Conservation (phyloP, 257 asterid species). For the Primulina tabacum region DNA sequence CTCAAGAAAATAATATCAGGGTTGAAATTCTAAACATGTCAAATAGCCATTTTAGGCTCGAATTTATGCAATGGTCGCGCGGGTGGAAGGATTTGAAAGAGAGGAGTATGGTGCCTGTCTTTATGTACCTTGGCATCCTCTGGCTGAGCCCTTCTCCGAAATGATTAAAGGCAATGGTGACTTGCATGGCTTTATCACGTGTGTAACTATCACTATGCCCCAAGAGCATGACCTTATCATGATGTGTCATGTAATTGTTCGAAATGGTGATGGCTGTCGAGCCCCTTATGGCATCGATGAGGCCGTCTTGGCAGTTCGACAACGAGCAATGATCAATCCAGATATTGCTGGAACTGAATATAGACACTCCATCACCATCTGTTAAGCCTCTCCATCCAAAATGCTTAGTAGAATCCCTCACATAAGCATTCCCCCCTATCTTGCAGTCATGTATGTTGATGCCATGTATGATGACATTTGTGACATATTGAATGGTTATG, state of each 20-base stretch:
- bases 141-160: slow-evolving; percentile 11
- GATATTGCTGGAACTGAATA: slow-evolving; percentile 12
- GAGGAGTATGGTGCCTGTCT: no score
- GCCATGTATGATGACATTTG: slow-evolving; percentile 15
- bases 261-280: slow-evolving; percentile 18
- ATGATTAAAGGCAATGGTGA: slow-evolving; percentile 14
- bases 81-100: not conserved
- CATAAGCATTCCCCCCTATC: slow-evolving; percentile 18
- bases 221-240: slow-evolving; percentile 16
- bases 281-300: slow-evolving; percentile 12
- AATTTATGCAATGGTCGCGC: not conserved
- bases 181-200: not conserved
- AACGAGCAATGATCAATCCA: slow-evolving; percentile 20
- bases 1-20: not conserved
- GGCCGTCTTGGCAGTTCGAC: slow-evolving; percentile 15
- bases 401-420: slow-evolving; percentile 4
- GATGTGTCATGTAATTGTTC: slow-evolving; percentile 13
- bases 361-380: slow-evolving; percentile 8
- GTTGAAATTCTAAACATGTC: not conserved
- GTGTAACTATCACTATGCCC: slow-evolving; percentile 11
- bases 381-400: slow-evolving; percentile 1
- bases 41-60: not conserved
- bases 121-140: slow-evolving; percentile 14
- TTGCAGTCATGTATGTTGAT: slow-evolving; percentile 9
- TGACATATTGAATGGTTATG: slow-evolving; percentile 11